Percentiles rank a stretch among this genome's conserved stretches.
Evolutionary conservation across 495 filamentous ascomycete species (phyloP).

Genomic region (Glarea lozoyensis): DNA sequence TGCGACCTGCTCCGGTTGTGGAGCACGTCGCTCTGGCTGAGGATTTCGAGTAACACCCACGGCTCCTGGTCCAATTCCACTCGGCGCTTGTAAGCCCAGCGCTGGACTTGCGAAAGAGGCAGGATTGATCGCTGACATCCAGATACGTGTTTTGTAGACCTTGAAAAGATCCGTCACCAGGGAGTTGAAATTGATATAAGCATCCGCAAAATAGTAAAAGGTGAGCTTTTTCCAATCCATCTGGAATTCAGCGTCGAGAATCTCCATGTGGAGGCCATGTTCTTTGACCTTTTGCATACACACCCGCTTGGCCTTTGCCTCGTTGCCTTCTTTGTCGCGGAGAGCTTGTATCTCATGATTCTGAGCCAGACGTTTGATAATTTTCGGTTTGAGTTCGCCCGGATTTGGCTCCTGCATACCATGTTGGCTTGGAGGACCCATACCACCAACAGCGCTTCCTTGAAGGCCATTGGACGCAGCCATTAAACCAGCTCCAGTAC

Average conservation of each 20-base stretch:
- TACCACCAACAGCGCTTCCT: conserved; percentile 62
- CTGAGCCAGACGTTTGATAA: conserved; percentile 91
- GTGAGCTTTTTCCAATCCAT: conserved; percentile 99
- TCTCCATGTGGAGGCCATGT: conserved; percentile 94
- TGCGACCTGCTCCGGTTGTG: conserved; percentile 32
- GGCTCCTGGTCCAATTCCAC: conserved; percentile 52
- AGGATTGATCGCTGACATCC: conserved; percentile 99
- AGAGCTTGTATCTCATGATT: conserved; percentile 79
- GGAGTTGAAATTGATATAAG: conserved; percentile 98
- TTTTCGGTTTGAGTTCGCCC: conserved; percentile 80
- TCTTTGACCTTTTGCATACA: conserved; percentile 94
- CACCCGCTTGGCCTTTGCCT: conserved; percentile 93
- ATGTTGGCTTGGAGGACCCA: conserved; percentile 61
- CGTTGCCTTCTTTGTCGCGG: conserved; percentile 91
- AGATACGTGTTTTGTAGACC: conserved; percentile 97
- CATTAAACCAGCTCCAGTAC: conserved; percentile 43
- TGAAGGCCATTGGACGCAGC: conserved; percentile 50
- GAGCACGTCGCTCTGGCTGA: conserved; percentile 37
- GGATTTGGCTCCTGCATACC: conserved; percentile 65
- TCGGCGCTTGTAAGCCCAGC: conserved; percentile 58
- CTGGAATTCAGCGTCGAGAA: conserved; percentile 97
- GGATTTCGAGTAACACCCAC: conserved; percentile 36
- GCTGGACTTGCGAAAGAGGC: conserved; percentile 88
- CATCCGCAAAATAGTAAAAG: conserved; percentile 96
- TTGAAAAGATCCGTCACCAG: conserved; percentile 97